Conservation (phyloP, 345 rosid genomes). For the Eucalyptus brandiana region DNA sequence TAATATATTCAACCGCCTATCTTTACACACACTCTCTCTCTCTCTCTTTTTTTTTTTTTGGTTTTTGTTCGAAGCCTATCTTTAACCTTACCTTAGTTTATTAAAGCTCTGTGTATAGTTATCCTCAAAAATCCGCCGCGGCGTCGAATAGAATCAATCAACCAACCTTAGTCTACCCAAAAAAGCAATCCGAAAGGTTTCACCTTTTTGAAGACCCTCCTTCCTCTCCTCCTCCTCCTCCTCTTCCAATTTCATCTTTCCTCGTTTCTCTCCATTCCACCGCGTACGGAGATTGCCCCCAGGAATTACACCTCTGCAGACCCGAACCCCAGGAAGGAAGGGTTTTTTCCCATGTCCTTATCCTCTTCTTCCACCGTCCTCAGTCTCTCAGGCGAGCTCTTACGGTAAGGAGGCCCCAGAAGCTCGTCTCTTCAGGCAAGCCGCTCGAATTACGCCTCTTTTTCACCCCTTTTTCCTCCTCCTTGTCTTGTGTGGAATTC, state of each 20-base stretch:
- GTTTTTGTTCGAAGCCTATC: not conserved
- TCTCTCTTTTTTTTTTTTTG: accelerated
- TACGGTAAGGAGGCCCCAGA: not conserved
- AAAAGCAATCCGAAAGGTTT: not conserved
- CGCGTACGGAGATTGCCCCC: not conserved
- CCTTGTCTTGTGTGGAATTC: not conserved
- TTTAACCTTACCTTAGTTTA: not conserved
- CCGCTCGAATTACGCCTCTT: not conserved
- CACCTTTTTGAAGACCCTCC: not conserved
- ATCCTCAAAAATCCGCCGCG: not conserved
- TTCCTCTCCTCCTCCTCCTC: not conserved
- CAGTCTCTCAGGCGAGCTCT: not conserved
- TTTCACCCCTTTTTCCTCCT: not conserved
- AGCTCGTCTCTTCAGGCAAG: not conserved
- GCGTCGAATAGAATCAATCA: not conserved
- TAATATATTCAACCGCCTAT: not conserved
- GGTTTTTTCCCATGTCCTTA: not conserved
- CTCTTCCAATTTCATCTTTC: not conserved
- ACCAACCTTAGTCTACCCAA: not conserved
- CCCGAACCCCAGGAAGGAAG: not conserved
- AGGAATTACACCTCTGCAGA: not conserved
- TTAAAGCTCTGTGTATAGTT: not conserved
- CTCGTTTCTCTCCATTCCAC: not conserved
- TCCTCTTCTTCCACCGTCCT: not conserved
- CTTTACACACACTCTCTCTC: too few relatives aligned